Percentiles rank a stretch among this genome's conserved stretches.
phyloP scores from a whole-genome alignment of 208 protist species.

The Angomonas desouzai region DNA sequence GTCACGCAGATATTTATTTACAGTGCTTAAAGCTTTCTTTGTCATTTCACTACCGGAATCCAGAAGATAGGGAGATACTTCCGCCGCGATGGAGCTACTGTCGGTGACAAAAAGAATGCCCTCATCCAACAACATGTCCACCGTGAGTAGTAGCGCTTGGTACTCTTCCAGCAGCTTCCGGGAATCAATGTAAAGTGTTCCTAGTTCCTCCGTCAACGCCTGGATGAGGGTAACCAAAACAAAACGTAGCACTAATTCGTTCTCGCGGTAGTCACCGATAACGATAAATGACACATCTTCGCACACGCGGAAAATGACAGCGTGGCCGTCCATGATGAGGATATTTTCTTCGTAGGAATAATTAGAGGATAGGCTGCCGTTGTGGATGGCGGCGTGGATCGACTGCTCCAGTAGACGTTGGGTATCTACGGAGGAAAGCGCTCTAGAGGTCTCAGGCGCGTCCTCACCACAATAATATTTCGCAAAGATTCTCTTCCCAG shows the following conservation, averaged over 20 bases:
- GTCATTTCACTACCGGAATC: conserved; percentile 58
- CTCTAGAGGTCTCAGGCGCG: conserved; percentile 39
- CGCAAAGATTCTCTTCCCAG: conserved; percentile 64
- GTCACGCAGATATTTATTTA: conserved; percentile 85
- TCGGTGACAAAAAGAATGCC: conserved; percentile 85
- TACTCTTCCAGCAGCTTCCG: conserved; percentile 78
- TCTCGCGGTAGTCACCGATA: conserved; percentile 75
- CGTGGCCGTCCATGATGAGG: conserved; percentile 66
- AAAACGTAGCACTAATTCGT: conserved; percentile 72
- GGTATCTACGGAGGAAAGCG: conserved; percentile 49
- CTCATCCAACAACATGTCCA: conserved; percentile 90
- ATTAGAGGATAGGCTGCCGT: conserved; percentile 17
- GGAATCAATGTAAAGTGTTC: conserved; percentile 41
- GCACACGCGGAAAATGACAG: conserved; percentile 55
- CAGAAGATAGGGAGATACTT: conserved; percentile 59
- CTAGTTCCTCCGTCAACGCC: conserved; percentile 50
- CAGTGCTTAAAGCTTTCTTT: conserved; percentile 59
- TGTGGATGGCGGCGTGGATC: conserved; percentile 44
- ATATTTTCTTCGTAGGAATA: conserved; percentile 57
- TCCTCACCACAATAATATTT: conserved; percentile 87
- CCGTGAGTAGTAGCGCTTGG: conserved; percentile 78
- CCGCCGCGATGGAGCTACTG: conserved; percentile 33
- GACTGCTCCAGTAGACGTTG: conserved; percentile 61
- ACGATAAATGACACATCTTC: conserved; percentile 75
- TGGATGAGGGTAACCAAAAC: conserved; percentile 69